phyloP scores from a whole-genome alignment of 2,329 filamentous ascomycete species.

The Alternaria incomplexa region DNA sequence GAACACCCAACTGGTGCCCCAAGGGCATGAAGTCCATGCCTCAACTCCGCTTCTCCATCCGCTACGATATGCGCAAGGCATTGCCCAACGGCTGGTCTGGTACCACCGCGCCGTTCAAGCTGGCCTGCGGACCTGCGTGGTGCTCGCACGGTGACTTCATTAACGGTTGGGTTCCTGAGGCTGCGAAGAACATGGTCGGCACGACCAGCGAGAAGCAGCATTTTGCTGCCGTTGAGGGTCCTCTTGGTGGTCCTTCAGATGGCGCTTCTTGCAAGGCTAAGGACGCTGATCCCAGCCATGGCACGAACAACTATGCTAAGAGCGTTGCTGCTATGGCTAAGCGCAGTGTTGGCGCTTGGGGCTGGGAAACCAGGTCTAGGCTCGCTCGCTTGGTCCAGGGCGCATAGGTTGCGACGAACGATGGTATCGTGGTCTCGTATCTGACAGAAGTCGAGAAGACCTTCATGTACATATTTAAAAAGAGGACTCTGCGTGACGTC shows the following conservation, averaged over 20 bases:
- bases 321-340: conserved; percentile 41
- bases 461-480: conserved; percentile 12
- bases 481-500: neutral
- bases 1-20: conserved; percentile 50
- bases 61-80: conserved; percentile 54
- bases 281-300: conserved; percentile 52
- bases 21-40: conserved; percentile 55
- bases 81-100: conserved; percentile 56
- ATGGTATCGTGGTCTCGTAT: no score
- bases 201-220: conserved; percentile 45
- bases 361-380: conserved; percentile 24
- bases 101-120: conserved; percentile 51
- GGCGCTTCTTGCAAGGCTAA: conserved; percentile 42
- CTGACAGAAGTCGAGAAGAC: no score
- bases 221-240: conserved; percentile 48
- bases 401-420: neutral
- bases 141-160: conserved; percentile 58
- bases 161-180: conserved; percentile 55
- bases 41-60: conserved; percentile 56
- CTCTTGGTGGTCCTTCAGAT: conserved; percentile 39
- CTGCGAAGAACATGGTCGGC: conserved; percentile 51
- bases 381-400: conserved; percentile 11
- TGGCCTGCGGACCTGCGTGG: conserved; percentile 50
- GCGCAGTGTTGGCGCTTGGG: conserved; percentile 18
- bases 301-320: conserved; percentile 51